Conservation (phyloP, 2,329 filamentous ascomycete species). For the Aspergillus texensis region DNA sequence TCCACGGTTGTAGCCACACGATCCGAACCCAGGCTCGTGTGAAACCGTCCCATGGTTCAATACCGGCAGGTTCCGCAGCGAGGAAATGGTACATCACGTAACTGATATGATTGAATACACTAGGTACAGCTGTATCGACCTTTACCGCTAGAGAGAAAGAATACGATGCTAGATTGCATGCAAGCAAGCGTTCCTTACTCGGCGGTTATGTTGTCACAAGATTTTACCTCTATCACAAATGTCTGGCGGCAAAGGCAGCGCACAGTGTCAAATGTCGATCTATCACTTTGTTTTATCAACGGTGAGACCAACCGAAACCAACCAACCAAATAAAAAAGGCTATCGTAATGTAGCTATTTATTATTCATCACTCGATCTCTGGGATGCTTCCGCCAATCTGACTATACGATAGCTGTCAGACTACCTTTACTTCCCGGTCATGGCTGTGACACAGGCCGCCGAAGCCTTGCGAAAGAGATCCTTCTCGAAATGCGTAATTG, state of each 20-base stretch:
- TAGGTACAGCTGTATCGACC: background rate
- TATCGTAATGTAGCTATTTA: too few species aligned
- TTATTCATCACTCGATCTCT: background rate
- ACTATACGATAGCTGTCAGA: constrained; percentile 6
- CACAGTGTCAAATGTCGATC: constrained; percentile 2
- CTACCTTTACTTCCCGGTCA: constrained; percentile 9
- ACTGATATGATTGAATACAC: background rate
- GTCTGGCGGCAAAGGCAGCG: background rate
- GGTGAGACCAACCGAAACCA: background rate
- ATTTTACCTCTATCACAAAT: constrained; percentile 13
- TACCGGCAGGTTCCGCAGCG: constrained; percentile 23
- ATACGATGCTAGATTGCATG: background rate
- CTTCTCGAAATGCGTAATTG: constrained; percentile 18
- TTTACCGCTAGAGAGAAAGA: background rate
- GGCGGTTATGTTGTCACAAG: constrained; percentile 21
- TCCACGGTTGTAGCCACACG: constrained; percentile 14
- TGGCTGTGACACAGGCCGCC: constrained; percentile 7
- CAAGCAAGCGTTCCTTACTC: background rate
- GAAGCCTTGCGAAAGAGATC: constrained; percentile 11
- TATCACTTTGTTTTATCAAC: background rate
- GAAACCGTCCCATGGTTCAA: constrained; percentile 23
- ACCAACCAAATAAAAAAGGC: background rate
- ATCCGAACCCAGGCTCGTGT: constrained; percentile 25
- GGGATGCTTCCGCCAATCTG: constrained; percentile 1
- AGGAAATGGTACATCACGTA: constrained; percentile 6